Evolutionary conservation across 2,329 filamentous ascomycete genomes (phyloP).

Genomic region (Talaromyces sp.): DNA sequence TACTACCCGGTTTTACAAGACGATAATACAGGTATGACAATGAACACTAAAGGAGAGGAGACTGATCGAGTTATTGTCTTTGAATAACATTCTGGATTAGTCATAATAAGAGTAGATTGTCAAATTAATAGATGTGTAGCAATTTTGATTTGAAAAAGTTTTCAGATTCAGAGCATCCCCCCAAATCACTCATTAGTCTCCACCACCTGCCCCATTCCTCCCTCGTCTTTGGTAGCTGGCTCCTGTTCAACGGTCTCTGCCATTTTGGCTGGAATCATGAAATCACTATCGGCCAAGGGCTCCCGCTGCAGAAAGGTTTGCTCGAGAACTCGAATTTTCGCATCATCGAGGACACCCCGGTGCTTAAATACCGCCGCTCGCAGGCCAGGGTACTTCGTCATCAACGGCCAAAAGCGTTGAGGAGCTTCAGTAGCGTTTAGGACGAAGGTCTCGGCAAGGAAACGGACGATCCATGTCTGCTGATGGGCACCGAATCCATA

Average conservation of each 20-base stretch:
- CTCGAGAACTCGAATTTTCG: neutral
- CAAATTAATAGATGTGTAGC: neutral
- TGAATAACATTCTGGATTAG: neutral
- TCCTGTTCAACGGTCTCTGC: neutral
- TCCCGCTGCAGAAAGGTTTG: neutral
- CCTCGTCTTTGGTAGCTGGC: neutral
- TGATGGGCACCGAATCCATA: neutral
- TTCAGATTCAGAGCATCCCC: neutral
- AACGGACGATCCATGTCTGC: neutral
- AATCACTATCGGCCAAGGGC: neutral
- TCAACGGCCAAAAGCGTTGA: neutral
- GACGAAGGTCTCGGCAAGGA: constrained; percentile 6
- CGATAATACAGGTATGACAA: too few relatives aligned
- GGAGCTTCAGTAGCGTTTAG: neutral
- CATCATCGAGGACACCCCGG: neutral
- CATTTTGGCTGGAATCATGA: neutral
- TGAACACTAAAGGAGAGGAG: neutral
- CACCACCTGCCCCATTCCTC: neutral
- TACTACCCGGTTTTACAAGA: too few relatives aligned
- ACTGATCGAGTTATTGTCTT: neutral
- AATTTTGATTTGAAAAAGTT: neutral
- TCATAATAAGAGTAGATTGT: neutral
- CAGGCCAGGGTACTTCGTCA: constrained; percentile 2
- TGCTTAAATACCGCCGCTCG: neutral
- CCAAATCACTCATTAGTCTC: neutral